Conservation (phyloP, 495 filamentous ascomycete genomes). For the Aspergillus hancockii region DNA sequence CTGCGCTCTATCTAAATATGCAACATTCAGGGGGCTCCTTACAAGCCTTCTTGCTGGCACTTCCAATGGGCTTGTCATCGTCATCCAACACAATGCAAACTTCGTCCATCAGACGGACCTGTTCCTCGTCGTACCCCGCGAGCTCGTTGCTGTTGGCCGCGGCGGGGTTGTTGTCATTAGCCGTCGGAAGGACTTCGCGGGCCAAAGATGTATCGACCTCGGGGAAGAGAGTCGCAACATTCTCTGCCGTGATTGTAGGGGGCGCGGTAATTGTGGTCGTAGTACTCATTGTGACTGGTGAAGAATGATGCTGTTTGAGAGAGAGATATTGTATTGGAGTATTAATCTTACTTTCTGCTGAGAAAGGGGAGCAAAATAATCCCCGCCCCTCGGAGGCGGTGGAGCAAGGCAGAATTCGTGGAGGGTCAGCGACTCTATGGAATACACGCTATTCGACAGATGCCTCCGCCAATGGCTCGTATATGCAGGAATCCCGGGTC, state of each 20-base stretch:
- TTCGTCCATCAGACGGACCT: conserved; percentile 98
- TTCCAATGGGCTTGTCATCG: conserved; percentile 90
- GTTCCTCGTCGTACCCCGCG: conserved; percentile 93
- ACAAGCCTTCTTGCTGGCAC: conserved; percentile 98
- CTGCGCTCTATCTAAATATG: neutral
- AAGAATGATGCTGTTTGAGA: neutral
- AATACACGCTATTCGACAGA: neutral
- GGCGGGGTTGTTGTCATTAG: conserved; percentile 26
- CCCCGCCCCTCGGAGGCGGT: conserved; percentile 9
- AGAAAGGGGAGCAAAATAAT: neutral
- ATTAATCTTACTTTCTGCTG: neutral
- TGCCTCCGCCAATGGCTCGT: too few species aligned
- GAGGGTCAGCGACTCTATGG: neutral
- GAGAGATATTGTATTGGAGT: neutral
- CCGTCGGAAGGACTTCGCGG: conserved; percentile 55
- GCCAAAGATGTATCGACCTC: conserved; percentile 90
- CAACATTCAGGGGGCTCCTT: conserved; percentile 33
- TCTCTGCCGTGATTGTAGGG: conserved; percentile 72
- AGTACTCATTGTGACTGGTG: conserved; percentile 47
- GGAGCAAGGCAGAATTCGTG: conserved; percentile 4
- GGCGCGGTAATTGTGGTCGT: conserved; percentile 45
- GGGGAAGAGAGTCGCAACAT: conserved; percentile 85
- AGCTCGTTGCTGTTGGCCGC: conserved; percentile 49
- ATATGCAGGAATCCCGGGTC: neutral
- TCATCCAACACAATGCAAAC: conserved; percentile 96